Conservation (phyloP, 108 stramenopile genomes). For the Seminavis robusta region DNA sequence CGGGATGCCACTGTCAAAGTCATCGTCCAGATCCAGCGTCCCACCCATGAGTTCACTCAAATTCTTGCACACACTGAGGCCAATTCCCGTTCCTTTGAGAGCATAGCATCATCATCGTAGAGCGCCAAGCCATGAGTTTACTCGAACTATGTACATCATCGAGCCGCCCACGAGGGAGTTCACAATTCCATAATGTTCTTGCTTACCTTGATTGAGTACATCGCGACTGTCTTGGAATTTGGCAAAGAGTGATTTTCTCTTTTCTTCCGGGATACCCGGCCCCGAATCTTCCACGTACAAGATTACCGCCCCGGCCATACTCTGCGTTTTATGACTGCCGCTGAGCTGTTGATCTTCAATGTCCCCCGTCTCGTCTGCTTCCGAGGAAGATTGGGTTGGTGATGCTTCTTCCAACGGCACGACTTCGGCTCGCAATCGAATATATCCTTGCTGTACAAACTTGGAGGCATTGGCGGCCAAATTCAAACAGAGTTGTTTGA, state of each 20-base stretch:
- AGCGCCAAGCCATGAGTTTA: too few species aligned
- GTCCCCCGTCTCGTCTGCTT: too few species aligned
- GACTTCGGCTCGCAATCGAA: conserved; percentile 33
- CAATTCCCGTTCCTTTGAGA: conserved; percentile 47
- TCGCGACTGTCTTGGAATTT: conserved; percentile 43
- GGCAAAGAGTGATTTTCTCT: conserved; percentile 22
- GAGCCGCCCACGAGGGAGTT: too few species aligned
- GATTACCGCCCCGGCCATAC: conserved; percentile 4
- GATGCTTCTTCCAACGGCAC: conserved; percentile 2
- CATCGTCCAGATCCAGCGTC: conserved; percentile 37
- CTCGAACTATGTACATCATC: too few species aligned
- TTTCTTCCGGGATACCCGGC: conserved; percentile 34
- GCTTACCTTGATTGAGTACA: conserved; percentile 22
- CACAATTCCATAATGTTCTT: too few species aligned
- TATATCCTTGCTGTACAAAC: conserved; percentile 47
- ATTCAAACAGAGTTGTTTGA: conserved; percentile 56
- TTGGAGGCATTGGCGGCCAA: conserved; percentile 36
- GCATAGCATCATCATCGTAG: too few species aligned
- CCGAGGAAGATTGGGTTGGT: too few species aligned
- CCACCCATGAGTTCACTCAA: conserved; percentile 50
- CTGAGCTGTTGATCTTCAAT: too few species aligned
- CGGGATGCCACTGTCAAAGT: conserved; percentile 9
- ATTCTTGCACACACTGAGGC: conserved; percentile 43
- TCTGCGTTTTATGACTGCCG: too few species aligned
- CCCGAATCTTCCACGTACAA: conserved; percentile 36